Evolutionary conservation across 257 asterid genomes (phyloP).

Genomic region (Nicotiana obtusifolia): DNA sequence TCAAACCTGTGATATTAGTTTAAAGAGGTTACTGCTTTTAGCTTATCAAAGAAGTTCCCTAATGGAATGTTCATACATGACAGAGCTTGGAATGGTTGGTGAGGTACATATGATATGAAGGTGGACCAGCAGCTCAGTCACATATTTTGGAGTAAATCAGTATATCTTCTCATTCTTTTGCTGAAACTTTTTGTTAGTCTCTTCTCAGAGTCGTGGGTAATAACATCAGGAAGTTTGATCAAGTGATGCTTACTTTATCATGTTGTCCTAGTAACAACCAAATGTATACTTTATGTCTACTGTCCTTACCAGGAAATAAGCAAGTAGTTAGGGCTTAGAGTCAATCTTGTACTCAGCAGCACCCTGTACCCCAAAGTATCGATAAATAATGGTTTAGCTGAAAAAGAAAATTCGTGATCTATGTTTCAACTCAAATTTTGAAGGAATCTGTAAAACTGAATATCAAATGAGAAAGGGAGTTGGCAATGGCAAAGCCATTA

Average conservation of each 20-base stretch:
- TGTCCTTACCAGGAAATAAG: neutral
- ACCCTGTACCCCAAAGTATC: neutral
- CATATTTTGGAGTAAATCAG: neutral
- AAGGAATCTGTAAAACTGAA: neutral
- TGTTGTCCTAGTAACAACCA: neutral
- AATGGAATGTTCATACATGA: slow-evolving; percentile 22
- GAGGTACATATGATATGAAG: slow-evolving; percentile 49
- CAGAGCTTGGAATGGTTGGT: slow-evolving; percentile 92
- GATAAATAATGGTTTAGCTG: neutral
- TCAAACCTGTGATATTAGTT: neutral
- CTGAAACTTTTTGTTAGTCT: neutral
- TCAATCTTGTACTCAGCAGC: neutral
- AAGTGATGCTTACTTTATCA: slow-evolving; percentile 13
- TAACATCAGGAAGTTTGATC: slow-evolving; percentile 20
- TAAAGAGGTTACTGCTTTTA: neutral
- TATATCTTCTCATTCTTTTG: neutral
- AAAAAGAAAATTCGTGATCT: neutral
- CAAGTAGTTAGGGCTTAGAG: neutral
- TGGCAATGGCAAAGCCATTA: neutral
- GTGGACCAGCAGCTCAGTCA: slow-evolving; percentile 6
- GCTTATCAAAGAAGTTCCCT: neutral
- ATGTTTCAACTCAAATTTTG: neutral
- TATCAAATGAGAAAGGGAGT: neutral
- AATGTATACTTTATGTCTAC: neutral
- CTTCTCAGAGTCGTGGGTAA: slow-evolving; percentile 9